Percentiles rank a stretch among this genome's conserved stretches.
These are phyloP conservation scores for Coprinopsis cinerea DNA, from an alignment of 768 basidiomycete species.

Conservation along the genomic window DNA sequence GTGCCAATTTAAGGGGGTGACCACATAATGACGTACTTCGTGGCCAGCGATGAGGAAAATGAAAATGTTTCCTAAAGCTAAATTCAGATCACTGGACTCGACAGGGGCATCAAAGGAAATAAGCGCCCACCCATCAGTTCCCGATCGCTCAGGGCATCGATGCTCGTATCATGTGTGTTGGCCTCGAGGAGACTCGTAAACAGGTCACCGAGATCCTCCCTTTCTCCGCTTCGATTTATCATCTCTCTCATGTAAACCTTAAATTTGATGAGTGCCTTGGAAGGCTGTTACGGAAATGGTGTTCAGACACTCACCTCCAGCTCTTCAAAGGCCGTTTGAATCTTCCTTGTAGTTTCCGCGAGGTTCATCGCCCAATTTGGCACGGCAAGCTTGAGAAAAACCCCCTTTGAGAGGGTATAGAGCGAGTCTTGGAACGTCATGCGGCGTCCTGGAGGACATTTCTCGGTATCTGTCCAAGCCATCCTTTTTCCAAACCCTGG, in stretches of 20 bases:
- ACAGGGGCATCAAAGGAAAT: background rate
- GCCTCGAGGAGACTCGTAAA: constrained; percentile 48
- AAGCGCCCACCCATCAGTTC: constrained; percentile 33
- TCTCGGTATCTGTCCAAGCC: constrained; percentile 38
- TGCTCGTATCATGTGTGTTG: constrained; percentile 29
- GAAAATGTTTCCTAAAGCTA: constrained; percentile 36
- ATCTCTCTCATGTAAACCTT: constrained; percentile 45
- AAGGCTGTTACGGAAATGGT: background rate
- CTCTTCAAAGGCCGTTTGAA: constrained; percentile 36
- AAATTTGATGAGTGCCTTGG: too few species aligned
- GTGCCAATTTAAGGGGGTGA: too few species aligned
- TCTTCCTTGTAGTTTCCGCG: constrained; percentile 25
- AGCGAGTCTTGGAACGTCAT: constrained; percentile 46
- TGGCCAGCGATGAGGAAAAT: constrained; percentile 57
- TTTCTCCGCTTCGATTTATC: constrained; percentile 38
- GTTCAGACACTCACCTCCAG: constrained; percentile 35
- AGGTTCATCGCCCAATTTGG: constrained; percentile 35
- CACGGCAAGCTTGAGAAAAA: constrained; percentile 31
- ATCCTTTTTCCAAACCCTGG: constrained; percentile 47
- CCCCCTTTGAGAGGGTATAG: constrained; percentile 32
- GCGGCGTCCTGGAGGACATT: constrained; percentile 35
- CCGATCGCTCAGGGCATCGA: constrained; percentile 32
- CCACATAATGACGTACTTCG: too few species aligned
- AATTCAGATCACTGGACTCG: background rate
- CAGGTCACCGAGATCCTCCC: constrained; percentile 41